Percentiles rank a stretch among this genome's conserved stretches.
Evolutionary conservation across 306 rosid genomes (phyloP).

Genomic region (Prunus mume): DNA sequence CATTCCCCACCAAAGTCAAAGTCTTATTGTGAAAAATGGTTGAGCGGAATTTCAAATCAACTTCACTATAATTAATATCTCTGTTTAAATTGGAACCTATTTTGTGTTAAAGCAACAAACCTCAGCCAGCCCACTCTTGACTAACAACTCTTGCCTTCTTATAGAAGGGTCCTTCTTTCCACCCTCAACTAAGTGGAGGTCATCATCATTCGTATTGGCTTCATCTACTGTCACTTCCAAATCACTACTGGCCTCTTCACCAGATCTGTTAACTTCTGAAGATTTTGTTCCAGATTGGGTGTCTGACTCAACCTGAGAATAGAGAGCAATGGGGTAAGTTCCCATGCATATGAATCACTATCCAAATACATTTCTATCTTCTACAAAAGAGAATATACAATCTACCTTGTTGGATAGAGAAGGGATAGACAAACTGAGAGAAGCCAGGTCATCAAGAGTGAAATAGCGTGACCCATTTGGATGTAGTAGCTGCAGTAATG

Average conservation of each 20-base stretch:
- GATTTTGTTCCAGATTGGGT: conserved; percentile 31
- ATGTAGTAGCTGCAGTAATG: conserved; percentile 68
- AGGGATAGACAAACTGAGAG: conserved; percentile 66
- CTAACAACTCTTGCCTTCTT: conserved; percentile 85
- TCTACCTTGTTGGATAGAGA: conserved; percentile 71
- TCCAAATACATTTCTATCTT: neutral
- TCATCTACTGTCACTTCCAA: conserved; percentile 29
- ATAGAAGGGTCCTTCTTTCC: conserved; percentile 90
- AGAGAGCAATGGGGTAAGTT: conserved; percentile 20
- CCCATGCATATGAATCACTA: conserved; percentile 14
- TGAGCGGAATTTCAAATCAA: neutral
- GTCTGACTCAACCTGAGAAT: conserved; percentile 50
- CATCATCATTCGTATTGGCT: conserved; percentile 36
- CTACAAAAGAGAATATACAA: conserved; percentile 15
- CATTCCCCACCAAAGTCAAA: conserved; percentile 8
- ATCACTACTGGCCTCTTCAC: conserved; percentile 46
- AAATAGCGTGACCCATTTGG: conserved; percentile 84
- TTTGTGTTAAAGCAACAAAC: conserved; percentile 42
- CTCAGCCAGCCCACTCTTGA: conserved; percentile 93
- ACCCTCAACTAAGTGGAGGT: conserved; percentile 51
- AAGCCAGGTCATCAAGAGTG: conserved; percentile 73
- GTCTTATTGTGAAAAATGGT: neutral
- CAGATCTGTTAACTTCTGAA: conserved; percentile 31
- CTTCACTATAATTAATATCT: neutral
- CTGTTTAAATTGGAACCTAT: neutral